Evolutionary conservation across 2,329 filamentous ascomycete genomes (phyloP).

Genomic region (Fonsecaea monophora): DNA sequence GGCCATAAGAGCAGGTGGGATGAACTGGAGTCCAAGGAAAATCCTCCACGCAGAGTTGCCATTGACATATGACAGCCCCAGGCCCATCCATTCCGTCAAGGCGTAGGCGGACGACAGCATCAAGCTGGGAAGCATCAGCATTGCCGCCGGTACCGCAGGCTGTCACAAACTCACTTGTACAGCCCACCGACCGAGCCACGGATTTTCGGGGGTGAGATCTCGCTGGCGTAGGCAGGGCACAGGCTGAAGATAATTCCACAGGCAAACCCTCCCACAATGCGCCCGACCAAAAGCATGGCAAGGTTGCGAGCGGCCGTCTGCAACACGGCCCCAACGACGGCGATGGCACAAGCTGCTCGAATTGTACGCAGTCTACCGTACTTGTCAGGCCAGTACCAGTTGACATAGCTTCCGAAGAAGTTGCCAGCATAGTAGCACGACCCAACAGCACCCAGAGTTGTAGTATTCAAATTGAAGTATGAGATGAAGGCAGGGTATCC

Average conservation of each 20-base stretch:
- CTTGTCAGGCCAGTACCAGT: conserved; percentile 13
- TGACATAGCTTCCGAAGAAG: conserved; percentile 4
- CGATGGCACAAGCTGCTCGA: neutral
- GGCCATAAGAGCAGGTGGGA: conserved; percentile 12
- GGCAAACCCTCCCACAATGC: conserved; percentile 25
- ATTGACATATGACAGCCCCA: conserved; percentile 16
- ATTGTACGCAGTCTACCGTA: conserved; percentile 14
- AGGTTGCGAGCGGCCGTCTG: conserved; percentile 23
- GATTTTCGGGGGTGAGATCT: conserved; percentile 22
- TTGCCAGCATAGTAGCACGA: conserved; percentile 16
- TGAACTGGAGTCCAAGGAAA: conserved; percentile 17
- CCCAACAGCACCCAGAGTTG: conserved; percentile 9
- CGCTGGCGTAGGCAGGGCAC: conserved; percentile 20
- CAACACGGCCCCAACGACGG: conserved; percentile 6
- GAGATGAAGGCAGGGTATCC: conserved; percentile 10
- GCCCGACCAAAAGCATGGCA: conserved; percentile 20
- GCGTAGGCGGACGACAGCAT: neutral
- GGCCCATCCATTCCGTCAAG: conserved; percentile 7
- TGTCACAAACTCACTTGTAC: too few species aligned
- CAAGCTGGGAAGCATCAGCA: neutral
- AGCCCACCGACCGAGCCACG: conserved; percentile 23
- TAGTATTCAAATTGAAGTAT: conserved; percentile 22
- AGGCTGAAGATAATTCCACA: conserved; percentile 23
- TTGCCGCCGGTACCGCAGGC: too few species aligned
- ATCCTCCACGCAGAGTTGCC: conserved; percentile 23